Conservation (phyloP, 768 basidiomycete genomes). For the Chalciporus piperatus region DNA sequence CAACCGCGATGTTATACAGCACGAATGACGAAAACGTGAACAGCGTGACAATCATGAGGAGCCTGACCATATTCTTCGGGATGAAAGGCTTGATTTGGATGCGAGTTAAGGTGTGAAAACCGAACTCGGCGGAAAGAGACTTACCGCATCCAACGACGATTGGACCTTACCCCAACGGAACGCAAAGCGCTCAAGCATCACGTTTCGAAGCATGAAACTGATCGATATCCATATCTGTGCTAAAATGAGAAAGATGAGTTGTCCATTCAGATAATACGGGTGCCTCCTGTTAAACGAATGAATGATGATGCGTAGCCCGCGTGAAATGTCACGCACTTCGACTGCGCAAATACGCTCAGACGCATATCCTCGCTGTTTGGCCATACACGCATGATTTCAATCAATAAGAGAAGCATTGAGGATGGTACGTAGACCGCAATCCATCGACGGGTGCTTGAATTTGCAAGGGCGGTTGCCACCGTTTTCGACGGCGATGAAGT, state of each 20-base stretch:
- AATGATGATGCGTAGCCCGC: not conserved
- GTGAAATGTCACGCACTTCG: constrained; percentile 43
- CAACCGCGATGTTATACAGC: constrained; percentile 45
- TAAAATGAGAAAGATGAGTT: constrained; percentile 55
- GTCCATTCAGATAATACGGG: constrained; percentile 70
- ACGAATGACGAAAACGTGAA: constrained; percentile 39
- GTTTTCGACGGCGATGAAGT: constrained; percentile 53
- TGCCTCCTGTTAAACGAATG: constrained; percentile 54
- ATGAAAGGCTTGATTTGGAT: constrained; percentile 18
- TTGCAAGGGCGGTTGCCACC: constrained; percentile 44
- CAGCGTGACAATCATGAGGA: constrained; percentile 38
- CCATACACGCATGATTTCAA: constrained; percentile 41
- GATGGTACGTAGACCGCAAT: constrained; percentile 47
- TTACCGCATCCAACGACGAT: constrained; percentile 16
- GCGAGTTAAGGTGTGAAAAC: not conserved
- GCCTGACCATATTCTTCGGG: constrained; percentile 15
- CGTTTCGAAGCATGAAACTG: constrained; percentile 51
- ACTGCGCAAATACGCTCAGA: constrained; percentile 61
- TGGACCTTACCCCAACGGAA: constrained; percentile 39
- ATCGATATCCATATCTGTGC: constrained; percentile 49
- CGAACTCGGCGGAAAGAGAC: not conserved
- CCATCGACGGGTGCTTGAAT: constrained; percentile 45
- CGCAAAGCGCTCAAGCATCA: constrained; percentile 61
- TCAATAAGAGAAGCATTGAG: constrained; percentile 38
- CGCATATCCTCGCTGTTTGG: constrained; percentile 35